phyloP scores from a whole-genome alignment of 805 yeast species.

The Metschnikowia arizonensis region DNA sequence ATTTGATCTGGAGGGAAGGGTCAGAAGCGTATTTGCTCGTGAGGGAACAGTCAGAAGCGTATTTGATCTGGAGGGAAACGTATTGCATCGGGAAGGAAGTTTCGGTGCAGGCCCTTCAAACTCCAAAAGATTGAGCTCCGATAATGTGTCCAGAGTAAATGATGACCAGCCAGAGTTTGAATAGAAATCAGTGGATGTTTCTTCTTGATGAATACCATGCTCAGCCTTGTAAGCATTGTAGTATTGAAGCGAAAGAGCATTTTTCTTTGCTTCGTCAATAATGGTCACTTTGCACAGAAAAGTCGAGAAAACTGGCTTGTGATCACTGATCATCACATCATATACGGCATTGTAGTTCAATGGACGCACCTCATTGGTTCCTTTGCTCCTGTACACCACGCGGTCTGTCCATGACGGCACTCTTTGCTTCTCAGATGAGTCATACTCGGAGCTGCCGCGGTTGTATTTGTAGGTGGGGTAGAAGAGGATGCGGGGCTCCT shows the following conservation, averaged over 20 bases:
- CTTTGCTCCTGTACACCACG: conserved; percentile 60
- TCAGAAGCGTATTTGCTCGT: not conserved
- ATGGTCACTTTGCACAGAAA: conserved; percentile 63
- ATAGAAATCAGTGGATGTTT: conserved; percentile 8
- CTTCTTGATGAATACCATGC: conserved; percentile 21
- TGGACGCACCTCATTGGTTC: conserved; percentile 43
- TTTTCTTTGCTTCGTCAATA: conserved; percentile 46
- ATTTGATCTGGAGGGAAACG: conserved; percentile 14
- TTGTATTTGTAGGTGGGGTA: conserved; percentile 92
- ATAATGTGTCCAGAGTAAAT: conserved; percentile 28
- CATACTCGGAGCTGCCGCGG: conserved; percentile 74
- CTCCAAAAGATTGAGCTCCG: conserved; percentile 36
- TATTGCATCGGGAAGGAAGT: conserved; percentile 21
- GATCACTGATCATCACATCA: conserved; percentile 69
- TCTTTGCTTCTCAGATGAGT: conserved; percentile 86
- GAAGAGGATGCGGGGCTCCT: conserved; percentile 73
- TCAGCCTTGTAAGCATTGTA: conserved; percentile 30
- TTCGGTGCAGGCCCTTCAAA: conserved; percentile 23
- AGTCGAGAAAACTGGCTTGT: conserved; percentile 86
- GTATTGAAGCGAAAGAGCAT: conserved; percentile 24
- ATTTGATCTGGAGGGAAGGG: conserved; percentile 14
- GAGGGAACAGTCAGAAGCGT: conserved; percentile 3
- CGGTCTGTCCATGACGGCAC: conserved; percentile 98
- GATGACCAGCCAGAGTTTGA: conserved; percentile 4
- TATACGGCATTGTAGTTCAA: conserved; percentile 65